A percentile compares a stretch with the other conserved stretches of the same genome.
Conservation (phyloP, 2,329 filamentous ascomycete genomes). For the Diatrype stigma region DNA sequence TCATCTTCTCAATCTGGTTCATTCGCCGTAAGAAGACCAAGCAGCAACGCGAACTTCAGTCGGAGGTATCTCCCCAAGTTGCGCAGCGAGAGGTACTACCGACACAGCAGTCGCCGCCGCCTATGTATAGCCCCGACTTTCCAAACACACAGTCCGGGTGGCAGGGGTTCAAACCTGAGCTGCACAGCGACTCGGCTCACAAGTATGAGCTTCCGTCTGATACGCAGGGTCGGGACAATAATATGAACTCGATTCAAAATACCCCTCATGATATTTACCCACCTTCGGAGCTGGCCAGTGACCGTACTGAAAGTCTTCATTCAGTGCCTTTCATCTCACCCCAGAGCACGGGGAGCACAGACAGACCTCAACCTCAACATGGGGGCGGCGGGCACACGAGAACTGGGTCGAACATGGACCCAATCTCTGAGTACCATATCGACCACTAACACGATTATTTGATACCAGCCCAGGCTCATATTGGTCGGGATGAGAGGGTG, state of each 20-base stretch:
- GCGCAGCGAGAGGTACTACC: constrained; percentile 2
- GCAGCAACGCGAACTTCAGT: background rate
- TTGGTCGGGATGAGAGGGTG: no score
- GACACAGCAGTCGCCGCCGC: constrained; percentile 10
- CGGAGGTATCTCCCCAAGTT: constrained; percentile 1
- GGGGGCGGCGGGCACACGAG: no score
- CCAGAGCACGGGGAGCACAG: no score
- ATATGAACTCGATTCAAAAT: background rate
- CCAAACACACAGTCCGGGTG: constrained; percentile 8
- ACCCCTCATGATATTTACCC: background rate
- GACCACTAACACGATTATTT: no score
- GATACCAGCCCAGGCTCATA: no score
- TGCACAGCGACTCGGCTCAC: constrained; percentile 13
- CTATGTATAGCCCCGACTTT: background rate
- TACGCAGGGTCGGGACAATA: background rate
- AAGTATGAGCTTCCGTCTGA: constrained; percentile 14
- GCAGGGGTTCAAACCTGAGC: constrained; percentile 14
- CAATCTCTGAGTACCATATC: no score
- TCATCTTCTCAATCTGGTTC: constrained; percentile 11
- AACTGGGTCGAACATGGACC: no score
- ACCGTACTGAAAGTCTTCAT: no score
- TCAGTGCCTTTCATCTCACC: no score
- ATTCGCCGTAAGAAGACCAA: constrained; percentile 10
- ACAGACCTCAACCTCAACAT: no score
- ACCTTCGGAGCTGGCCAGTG: background rate